phyloP scores from a whole-genome alignment of 2,329 filamentous ascomycete genomes.

The Boeremia lycopersici region DNA sequence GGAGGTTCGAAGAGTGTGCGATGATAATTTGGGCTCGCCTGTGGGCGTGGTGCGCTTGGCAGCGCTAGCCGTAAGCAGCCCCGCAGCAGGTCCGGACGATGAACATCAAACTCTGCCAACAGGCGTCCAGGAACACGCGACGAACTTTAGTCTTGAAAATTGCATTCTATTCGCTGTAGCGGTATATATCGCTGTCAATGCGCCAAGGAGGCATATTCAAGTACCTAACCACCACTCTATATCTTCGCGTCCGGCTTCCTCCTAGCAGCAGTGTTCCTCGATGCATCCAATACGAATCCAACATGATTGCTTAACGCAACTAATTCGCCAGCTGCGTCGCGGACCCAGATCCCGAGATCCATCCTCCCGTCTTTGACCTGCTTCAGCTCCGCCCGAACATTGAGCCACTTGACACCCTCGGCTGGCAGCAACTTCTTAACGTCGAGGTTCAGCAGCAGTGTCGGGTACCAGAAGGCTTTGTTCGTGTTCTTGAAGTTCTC shows the following conservation, averaged over 20 bases:
- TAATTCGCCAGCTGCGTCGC: conserved; percentile 68
- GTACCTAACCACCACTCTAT: conserved; percentile 23
- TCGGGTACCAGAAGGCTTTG: conserved; percentile 73
- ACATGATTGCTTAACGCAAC: conserved; percentile 73
- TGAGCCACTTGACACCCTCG: conserved; percentile 75
- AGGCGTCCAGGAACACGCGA: neutral
- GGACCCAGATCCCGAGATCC: conserved; percentile 73
- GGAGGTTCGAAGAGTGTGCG: conserved; percentile 11
- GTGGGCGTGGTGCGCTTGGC: conserved; percentile 17
- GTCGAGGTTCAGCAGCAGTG: conserved; percentile 75
- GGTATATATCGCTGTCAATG: neutral
- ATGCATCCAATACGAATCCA: conserved; percentile 65
- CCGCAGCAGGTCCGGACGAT: conserved; percentile 3
- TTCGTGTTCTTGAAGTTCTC: conserved; percentile 53
- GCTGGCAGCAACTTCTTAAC: conserved; percentile 73
- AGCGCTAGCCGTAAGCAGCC: conserved; percentile 26
- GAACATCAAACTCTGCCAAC: conserved; percentile 6
- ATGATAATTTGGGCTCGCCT: conserved; percentile 29
- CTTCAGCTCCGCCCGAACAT: conserved; percentile 68
- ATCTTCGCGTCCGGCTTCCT: conserved; percentile 48
- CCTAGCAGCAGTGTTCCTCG: conserved; percentile 65
- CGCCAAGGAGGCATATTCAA: neutral
- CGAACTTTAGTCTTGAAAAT: neutral
- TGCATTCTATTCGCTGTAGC: neutral
- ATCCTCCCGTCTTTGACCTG: conserved; percentile 72